A percentile compares a stretch with the other conserved stretches of the same genome.
phyloP scores from a whole-genome alignment of 164 flowering plant species.

The Dillenia suffruticosa region DNA sequence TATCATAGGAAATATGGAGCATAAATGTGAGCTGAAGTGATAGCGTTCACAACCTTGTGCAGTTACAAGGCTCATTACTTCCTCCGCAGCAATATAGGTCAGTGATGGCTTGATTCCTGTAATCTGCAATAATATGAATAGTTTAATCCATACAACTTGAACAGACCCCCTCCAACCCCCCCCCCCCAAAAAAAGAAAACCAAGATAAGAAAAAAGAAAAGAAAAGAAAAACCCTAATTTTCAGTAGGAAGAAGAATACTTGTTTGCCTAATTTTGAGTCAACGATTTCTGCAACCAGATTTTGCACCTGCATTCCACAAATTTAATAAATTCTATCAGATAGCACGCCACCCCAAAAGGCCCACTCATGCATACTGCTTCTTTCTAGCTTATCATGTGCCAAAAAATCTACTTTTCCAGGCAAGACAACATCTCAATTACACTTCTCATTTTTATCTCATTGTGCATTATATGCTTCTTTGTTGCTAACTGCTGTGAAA shows the following conservation, averaged over 20 bases:
- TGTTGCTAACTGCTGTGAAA: too few relatives aligned
- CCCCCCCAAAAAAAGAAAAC: neutral
- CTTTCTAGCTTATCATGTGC: too few relatives aligned
- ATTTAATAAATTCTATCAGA: neutral
- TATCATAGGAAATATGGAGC: neutral
- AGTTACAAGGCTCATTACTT: slow-evolving; percentile 96
- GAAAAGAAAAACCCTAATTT: neutral
- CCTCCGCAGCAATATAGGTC: slow-evolving; percentile 89
- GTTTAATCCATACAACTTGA: neutral
- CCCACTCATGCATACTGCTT: too few relatives aligned
- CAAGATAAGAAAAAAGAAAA: neutral
- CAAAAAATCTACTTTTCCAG: too few relatives aligned
- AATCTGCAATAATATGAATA: slow-evolving; percentile 41
- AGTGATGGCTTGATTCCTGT: slow-evolving; percentile 79
- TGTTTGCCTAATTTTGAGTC: slow-evolving; percentile 97
- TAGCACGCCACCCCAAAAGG: too few relatives aligned
- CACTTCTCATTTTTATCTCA: too few relatives aligned
- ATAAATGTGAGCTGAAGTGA: slow-evolving; percentile 1
- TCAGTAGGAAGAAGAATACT: slow-evolving; percentile 34
- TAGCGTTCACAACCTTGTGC: slow-evolving; percentile 71
- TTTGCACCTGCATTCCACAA: slow-evolving; percentile 63
- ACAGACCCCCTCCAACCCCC: neutral
- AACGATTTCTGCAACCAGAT: slow-evolving; percentile 88
- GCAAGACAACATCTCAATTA: too few relatives aligned
- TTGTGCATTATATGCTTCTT: too few relatives aligned